Conservation (phyloP, 2,329 filamentous ascomycete genomes). For the Paramyrothecium sp. region DNA sequence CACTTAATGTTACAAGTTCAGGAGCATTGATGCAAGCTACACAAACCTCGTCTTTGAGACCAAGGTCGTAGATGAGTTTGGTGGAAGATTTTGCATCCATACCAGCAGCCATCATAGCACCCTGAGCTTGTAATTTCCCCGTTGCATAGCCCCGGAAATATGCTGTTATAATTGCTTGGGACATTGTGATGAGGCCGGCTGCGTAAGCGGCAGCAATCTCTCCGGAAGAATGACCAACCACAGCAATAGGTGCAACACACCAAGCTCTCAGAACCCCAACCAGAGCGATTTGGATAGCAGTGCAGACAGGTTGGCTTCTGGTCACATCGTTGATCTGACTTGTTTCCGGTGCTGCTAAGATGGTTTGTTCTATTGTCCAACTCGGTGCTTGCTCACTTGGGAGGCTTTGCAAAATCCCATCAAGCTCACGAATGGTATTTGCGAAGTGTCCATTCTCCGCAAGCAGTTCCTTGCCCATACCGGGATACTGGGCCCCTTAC, state of each 20-base stretch:
- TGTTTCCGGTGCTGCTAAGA: slow-evolving; percentile 9
- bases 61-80: not conserved
- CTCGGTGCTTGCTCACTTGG: slow-evolving; percentile 2
- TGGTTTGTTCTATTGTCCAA: slow-evolving; percentile 4
- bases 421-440: slow-evolving; percentile 8
- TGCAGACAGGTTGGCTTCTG: slow-evolving; percentile 28
- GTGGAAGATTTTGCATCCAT: not conserved
- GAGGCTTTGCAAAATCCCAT: not conserved
- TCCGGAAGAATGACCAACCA: slow-evolving; percentile 16
- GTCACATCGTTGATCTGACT: slow-evolving; percentile 11
- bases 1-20: not conserved
- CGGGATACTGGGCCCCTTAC: slow-evolving; percentile 19
- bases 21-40: not conserved
- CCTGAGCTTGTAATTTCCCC: not conserved
- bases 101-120: slow-evolving; percentile 1
- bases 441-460: slow-evolving; percentile 5
- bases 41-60: not conserved
- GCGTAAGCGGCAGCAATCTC: slow-evolving; percentile 16
- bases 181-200: slow-evolving; percentile 5
- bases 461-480: slow-evolving; percentile 15
- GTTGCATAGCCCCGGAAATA: not conserved
- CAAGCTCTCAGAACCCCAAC: slow-evolving; percentile 22
- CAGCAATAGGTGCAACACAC: slow-evolving; percentile 2
- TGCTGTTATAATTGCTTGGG: slow-evolving; percentile 6
- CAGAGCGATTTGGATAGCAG: slow-evolving; percentile 31